A percentile compares a stretch with the other conserved stretches of the same genome.
Conservation (phyloP, 345 rosid species). For the Euphorbia peplus region DNA sequence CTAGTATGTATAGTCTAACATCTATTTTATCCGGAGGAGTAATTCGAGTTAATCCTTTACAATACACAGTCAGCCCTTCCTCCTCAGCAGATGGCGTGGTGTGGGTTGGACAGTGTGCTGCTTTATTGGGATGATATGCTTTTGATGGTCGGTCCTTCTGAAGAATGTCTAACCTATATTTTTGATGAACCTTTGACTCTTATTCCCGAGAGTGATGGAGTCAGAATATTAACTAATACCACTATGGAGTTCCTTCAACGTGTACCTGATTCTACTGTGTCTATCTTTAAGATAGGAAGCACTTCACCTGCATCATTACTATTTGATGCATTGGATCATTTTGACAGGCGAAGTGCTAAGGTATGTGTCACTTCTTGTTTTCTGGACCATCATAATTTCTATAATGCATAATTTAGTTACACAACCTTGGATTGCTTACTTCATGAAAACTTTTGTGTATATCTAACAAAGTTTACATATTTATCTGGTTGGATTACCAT, state of each 20-base stretch:
- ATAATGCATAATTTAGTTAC: background rate
- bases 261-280: constrained; percentile 92
- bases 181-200: constrained; percentile 86
- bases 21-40: background rate
- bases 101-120: constrained; percentile 90
- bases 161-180: constrained; percentile 73
- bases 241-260: constrained; percentile 90
- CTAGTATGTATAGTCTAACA: background rate
- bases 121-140: constrained; percentile 93
- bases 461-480: too few species aligned
- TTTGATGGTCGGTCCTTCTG: constrained; percentile 90
- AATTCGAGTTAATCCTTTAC: background rate
- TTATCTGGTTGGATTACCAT: background rate
- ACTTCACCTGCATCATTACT: constrained; percentile 90
- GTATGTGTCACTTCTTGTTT: constrained; percentile 31
- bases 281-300: constrained; percentile 95
- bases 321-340: constrained; percentile 95
- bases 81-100: constrained; percentile 96
- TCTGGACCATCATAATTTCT: background rate
- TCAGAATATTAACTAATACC: constrained; percentile 81
- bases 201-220: constrained; percentile 96
- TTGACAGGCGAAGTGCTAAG: constrained; percentile 93
- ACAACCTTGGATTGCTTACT: background rate
- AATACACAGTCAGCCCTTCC: constrained; percentile 79
- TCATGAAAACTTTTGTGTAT: background rate